phyloP scores from a whole-genome alignment of 2,329 filamentous ascomycete genomes.

The Dothistroma pini region DNA sequence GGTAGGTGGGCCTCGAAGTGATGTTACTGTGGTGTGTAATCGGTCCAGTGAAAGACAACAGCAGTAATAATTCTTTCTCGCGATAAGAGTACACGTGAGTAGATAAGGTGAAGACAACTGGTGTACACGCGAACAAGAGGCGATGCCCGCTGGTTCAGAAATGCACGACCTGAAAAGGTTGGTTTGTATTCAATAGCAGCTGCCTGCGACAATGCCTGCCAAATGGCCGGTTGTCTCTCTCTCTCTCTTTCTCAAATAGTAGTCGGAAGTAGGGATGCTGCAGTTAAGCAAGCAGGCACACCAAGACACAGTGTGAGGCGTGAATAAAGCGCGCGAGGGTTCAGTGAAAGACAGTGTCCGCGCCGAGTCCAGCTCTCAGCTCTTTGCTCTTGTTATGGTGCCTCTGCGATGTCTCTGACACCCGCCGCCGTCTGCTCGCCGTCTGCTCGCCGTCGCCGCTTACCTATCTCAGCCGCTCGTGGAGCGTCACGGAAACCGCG shows the following conservation, averaged over 20 bases:
- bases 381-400: not conserved
- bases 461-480: not conserved
- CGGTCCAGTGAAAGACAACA: constrained; percentile 11
- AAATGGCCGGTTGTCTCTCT: constrained; percentile 13
- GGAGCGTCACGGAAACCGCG: not conserved
- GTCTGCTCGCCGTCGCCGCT: not conserved
- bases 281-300: constrained; percentile 17
- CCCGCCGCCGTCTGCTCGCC: not conserved
- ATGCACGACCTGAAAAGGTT: constrained; percentile 28
- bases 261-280: constrained; percentile 13
- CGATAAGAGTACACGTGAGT: constrained; percentile 14
- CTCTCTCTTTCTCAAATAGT: constrained; percentile 12
- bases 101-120: constrained; percentile 17
- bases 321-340: constrained; percentile 2
- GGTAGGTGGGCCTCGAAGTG: not conserved
- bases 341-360: constrained; percentile 1
- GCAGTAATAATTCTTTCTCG: constrained; percentile 13
- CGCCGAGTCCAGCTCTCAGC: constrained; percentile 2
- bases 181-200: constrained; percentile 32
- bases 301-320: constrained; percentile 13
- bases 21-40: not conserved
- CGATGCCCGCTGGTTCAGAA: constrained; percentile 23
- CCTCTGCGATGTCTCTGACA: no score
- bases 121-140: constrained; percentile 29
- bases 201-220: constrained; percentile 28